Evolutionary conservation across 371 early-diverging fungal species (phyloP).

Genomic region (Smittium culicis): DNA sequence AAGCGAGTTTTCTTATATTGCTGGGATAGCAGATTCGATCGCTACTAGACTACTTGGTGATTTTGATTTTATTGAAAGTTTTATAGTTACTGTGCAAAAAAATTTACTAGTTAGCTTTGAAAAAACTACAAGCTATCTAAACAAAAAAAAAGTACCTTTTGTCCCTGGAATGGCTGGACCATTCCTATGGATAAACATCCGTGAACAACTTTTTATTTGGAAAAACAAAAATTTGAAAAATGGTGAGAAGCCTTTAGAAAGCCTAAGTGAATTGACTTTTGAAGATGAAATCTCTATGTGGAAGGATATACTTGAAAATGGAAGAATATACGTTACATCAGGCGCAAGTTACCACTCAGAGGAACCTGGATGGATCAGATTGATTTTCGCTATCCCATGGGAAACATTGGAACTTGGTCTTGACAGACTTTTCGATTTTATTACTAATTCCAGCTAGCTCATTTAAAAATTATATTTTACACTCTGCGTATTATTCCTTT

Average conservation of each 20-base stretch:
- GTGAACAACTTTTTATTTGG: conserved; percentile 17
- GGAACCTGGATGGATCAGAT: conserved; percentile 48
- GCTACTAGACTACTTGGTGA: conserved; percentile 41
- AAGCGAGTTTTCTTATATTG: conserved; percentile 40
- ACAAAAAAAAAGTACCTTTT: conserved; percentile 34
- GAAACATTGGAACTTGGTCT: conserved; percentile 35
- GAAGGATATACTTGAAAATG: conserved; percentile 29
- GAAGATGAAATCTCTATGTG: conserved; percentile 31
- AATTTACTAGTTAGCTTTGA: conserved; percentile 39
- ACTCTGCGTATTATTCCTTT: too few relatives aligned
- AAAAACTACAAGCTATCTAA: conserved; percentile 28
- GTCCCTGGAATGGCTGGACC: conserved; percentile 47
- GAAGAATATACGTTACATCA: conserved; percentile 43
- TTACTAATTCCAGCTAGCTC: not conserved
- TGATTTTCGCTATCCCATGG: conserved; percentile 37
- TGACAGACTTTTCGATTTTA: conserved; percentile 23
- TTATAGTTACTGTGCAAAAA: conserved; percentile 39
- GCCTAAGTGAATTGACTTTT: conserved; percentile 4
- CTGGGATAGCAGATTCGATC: conserved; percentile 40
- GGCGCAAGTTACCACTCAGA: conserved; percentile 44
- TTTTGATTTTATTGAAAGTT: conserved; percentile 40
- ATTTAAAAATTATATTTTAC: too few relatives aligned
- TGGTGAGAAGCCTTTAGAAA: conserved; percentile 14
- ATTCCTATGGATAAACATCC: conserved; percentile 49
- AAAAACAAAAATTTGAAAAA: conserved; percentile 11